phyloP scores from a whole-genome alignment of 352 stramenopile genomes.

The Phytophthora litchii region DNA sequence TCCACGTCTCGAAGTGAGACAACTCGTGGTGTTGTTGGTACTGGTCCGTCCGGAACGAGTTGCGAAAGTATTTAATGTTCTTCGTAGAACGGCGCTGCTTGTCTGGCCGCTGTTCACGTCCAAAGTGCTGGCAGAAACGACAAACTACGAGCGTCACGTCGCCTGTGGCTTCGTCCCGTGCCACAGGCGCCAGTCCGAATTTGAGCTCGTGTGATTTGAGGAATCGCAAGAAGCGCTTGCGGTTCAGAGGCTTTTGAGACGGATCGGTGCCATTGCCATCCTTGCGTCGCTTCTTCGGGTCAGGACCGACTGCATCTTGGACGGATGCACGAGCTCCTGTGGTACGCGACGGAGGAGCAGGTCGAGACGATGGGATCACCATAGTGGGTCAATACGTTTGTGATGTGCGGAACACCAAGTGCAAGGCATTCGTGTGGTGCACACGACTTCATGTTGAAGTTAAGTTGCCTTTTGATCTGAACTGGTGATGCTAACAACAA shows the following conservation, averaged over 20 bases:
- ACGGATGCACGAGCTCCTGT: neutral
- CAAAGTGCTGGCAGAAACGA: slow-evolving; percentile 71
- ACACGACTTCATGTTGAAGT: no score
- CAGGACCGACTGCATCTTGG: slow-evolving; percentile 1
- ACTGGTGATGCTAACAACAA: slow-evolving; percentile 5
- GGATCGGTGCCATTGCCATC: neutral
- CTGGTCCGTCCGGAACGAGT: slow-evolving; percentile 70
- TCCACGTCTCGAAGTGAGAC: slow-evolving; percentile 57
- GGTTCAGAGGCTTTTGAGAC: slow-evolving; percentile 22
- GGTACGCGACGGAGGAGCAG: neutral
- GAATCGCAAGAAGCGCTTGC: slow-evolving; percentile 52
- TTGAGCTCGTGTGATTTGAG: slow-evolving; percentile 55
- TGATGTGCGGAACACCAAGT: neutral
- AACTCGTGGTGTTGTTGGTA: slow-evolving; percentile 74
- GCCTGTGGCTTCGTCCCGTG: slow-evolving; percentile 45
- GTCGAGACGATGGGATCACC: neutral
- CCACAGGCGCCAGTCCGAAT: slow-evolving; percentile 57
- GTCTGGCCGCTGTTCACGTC: slow-evolving; percentile 56
- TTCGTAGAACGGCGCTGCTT: slow-evolving; percentile 60
- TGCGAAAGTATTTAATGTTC: slow-evolving; percentile 76
- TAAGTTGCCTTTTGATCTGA: neutral
- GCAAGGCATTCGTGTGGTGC: no score
- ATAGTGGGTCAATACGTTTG: neutral
- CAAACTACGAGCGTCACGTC: slow-evolving; percentile 60
- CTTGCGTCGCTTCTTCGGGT: slow-evolving; percentile 16